Evolutionary conservation across 202 grass and related monocot species (phyloP).

Genomic region (Brachypodium distachyon): DNA sequence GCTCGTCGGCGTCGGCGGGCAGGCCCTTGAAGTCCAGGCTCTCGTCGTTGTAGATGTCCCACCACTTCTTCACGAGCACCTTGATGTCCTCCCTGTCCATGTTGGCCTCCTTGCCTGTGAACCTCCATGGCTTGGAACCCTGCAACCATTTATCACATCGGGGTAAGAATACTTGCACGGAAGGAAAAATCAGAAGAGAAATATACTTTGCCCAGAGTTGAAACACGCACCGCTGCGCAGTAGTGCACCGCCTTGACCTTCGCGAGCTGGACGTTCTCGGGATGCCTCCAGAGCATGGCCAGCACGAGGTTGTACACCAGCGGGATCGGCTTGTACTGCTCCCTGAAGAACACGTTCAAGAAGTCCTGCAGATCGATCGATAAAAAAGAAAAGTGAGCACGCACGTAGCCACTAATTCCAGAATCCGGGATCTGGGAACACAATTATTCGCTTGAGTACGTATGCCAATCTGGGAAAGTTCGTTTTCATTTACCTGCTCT

Average conservation of each 20-base stretch:
- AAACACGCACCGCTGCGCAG: slow-evolving; percentile 77
- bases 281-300: slow-evolving; percentile 95
- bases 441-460: neutral
- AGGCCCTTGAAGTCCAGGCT: slow-evolving; percentile 49
- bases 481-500: slow-evolving; percentile 45
- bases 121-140: slow-evolving; percentile 98
- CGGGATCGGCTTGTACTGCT: slow-evolving; percentile 78
- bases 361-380: slow-evolving; percentile 47
- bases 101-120: slow-evolving; percentile 77
- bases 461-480: no score
- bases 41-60: slow-evolving; percentile 73
- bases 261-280: slow-evolving; percentile 82
- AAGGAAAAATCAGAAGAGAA: neutral
- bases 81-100: slow-evolving; percentile 93
- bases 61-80: slow-evolving; percentile 67
- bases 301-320: slow-evolving; percentile 77
- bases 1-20: slow-evolving; percentile 24
- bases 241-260: slow-evolving; percentile 96
- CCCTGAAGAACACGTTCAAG: slow-evolving; percentile 88
- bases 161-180: neutral
- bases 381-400: neutral
- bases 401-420: neutral
- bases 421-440: neutral
- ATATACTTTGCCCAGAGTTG: no score
- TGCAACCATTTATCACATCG: neutral